phyloP scores from a whole-genome alignment of 2,329 filamentous ascomycete genomes.

The Trichoderma aggressivum region DNA sequence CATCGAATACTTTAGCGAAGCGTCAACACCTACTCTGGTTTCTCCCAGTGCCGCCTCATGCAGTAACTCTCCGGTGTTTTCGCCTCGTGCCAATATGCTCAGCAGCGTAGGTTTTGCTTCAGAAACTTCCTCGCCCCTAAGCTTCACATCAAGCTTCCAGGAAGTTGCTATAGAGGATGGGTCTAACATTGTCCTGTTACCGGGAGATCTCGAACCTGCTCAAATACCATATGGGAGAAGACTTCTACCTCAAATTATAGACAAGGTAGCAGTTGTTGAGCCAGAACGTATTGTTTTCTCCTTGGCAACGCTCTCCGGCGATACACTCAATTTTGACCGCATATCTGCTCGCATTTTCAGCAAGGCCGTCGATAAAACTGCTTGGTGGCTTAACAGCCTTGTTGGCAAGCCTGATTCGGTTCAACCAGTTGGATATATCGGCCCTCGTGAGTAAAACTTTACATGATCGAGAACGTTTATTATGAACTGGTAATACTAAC shows the following conservation, averaged over 20 bases:
- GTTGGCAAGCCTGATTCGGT: background rate
- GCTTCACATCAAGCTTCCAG: background rate
- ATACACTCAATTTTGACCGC: background rate
- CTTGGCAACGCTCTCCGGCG: background rate
- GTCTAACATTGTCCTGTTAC: background rate
- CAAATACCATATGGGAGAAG: background rate
- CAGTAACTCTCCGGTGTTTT: background rate
- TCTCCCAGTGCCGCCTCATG: constrained; percentile 19
- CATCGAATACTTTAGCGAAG: background rate
- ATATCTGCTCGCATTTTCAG: background rate
- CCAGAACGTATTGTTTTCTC: background rate
- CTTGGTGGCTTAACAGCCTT: background rate
- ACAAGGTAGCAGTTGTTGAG: background rate
- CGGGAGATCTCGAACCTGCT: too few relatives aligned
- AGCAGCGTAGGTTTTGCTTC: background rate
- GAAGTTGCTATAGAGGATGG: background rate
- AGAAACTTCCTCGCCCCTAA: background rate
- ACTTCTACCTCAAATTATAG: background rate
- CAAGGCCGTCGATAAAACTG: background rate
- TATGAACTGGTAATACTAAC: background rate
- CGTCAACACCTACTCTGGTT: background rate
- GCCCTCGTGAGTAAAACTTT: background rate
- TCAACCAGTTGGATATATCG: background rate
- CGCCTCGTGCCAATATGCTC: background rate
- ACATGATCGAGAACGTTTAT: background rate